A percentile compares a stretch with the other conserved stretches of the same genome.
Conservation (phyloP, 805 yeast species). For the Kazachstania bromeliacearum region DNA sequence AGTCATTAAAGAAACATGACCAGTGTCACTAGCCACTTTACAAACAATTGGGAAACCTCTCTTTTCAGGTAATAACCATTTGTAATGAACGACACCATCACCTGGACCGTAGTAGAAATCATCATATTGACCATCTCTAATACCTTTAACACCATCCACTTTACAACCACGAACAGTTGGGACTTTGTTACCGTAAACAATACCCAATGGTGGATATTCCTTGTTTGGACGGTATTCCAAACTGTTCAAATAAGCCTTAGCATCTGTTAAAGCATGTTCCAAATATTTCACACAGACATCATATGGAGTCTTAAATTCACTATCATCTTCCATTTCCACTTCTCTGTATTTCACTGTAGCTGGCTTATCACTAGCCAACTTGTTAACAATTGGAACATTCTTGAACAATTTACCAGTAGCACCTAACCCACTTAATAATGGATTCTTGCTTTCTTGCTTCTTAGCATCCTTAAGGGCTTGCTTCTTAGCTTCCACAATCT, state of each 20-base stretch:
- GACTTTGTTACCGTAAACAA: slow-evolving; percentile 69
- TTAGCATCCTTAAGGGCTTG: slow-evolving; percentile 1
- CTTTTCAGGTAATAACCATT: slow-evolving; percentile 70
- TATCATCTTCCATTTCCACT: slow-evolving; percentile 7
- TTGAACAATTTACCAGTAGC: slow-evolving; percentile 7
- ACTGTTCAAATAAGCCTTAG: slow-evolving; percentile 48
- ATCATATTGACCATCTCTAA: slow-evolving; percentile 61
- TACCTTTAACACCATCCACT: slow-evolving; percentile 52
- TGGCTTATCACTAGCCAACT: slow-evolving; percentile 3
- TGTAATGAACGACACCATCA: slow-evolving; percentile 84
- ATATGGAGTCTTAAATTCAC: slow-evolving; percentile 24
- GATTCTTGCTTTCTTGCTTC: background rate
- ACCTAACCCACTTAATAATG: background rate
- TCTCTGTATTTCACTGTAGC: slow-evolving; percentile 2
- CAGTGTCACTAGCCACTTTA: slow-evolving; percentile 51
- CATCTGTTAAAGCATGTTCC: slow-evolving; percentile 45
- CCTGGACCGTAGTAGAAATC: slow-evolving; percentile 83
- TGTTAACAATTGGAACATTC: slow-evolving; percentile 9
- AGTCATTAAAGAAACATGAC: slow-evolving; percentile 73
- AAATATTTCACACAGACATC: slow-evolving; percentile 60
- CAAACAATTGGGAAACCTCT: slow-evolving; percentile 67
- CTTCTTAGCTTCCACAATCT: slow-evolving; percentile 7
- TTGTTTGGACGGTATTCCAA: slow-evolving; percentile 44
- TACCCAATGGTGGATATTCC: slow-evolving; percentile 73
- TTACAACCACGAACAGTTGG: slow-evolving; percentile 81